These are phyloP conservation scores for Phlebopus sp. DNA, from an alignment of 1,284 basidiomycete species.

Conservation along the genomic window DNA sequence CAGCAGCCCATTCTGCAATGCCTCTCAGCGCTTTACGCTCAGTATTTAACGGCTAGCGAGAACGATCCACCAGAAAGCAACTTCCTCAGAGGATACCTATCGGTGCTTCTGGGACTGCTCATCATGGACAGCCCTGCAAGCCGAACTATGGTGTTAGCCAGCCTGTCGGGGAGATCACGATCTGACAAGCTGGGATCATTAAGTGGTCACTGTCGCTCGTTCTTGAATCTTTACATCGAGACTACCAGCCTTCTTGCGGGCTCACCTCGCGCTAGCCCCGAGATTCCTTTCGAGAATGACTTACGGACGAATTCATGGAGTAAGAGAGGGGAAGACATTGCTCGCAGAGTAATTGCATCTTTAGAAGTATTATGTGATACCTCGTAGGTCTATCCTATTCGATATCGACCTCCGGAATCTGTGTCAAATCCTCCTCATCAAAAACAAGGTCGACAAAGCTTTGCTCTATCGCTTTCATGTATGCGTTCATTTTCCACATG, in stretches of 20 bases:
- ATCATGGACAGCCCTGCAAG: constrained; percentile 48
- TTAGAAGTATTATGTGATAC: constrained; percentile 34
- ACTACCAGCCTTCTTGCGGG: constrained; percentile 7
- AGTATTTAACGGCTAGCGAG: constrained; percentile 19
- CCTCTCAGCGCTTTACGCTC: constrained; percentile 14
- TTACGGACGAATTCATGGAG: constrained; percentile 24
- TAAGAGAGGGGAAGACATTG: constrained; percentile 42
- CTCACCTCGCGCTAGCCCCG: constrained; percentile 5
- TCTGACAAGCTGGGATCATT: constrained; percentile 44
- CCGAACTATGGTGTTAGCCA: constrained; percentile 42
- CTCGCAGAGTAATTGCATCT: constrained; percentile 49
- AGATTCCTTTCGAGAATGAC: constrained; percentile 9
- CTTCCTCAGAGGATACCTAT: constrained; percentile 66
- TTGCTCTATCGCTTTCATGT: constrained; percentile 69
- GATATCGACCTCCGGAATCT: constrained; percentile 17
- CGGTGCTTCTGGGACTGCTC: constrained; percentile 70
- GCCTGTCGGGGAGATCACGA: constrained; percentile 37
- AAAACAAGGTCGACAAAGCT: constrained; percentile 59
- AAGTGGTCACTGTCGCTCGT: constrained; percentile 52
- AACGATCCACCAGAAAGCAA: constrained; percentile 34
- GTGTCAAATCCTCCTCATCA: constrained; percentile 12
- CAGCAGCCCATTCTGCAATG: constrained; percentile 40
- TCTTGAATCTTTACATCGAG: constrained; percentile 53
- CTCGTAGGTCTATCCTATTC: constrained; percentile 9
- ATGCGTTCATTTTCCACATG: constrained; percentile 79